These are phyloP conservation scores for Wickerhamomyces chambardii DNA, from an alignment of 805 yeast species.

Conservation along the genomic window DNA sequence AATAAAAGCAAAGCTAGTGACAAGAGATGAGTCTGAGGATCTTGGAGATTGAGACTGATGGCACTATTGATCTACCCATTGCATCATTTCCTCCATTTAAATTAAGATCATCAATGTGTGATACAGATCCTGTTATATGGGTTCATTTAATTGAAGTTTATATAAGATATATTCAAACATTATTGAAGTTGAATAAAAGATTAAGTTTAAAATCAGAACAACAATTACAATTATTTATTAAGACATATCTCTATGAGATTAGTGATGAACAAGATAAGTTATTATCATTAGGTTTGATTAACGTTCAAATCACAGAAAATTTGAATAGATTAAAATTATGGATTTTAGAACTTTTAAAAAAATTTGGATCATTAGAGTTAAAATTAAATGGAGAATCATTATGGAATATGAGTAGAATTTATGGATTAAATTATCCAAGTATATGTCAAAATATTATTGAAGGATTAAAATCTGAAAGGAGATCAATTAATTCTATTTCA, in stretches of 20 bases:
- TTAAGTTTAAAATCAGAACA: conserved; percentile 47
- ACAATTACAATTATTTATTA: conserved; percentile 47
- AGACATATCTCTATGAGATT: conserved; percentile 50
- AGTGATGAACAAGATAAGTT: conserved; percentile 51
- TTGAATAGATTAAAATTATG: conserved; percentile 34
- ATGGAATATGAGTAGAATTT: conserved; percentile 58
- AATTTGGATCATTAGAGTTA: conserved; percentile 44
- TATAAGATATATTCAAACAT: conserved; percentile 36
- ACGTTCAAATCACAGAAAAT: conserved; percentile 55
- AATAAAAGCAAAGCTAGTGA: no score
- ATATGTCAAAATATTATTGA: conserved; percentile 43
- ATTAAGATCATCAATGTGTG: conserved; percentile 67
- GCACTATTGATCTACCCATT: conserved; percentile 37
- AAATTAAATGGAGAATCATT: conserved; percentile 49
- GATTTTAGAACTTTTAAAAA: conserved; percentile 37
- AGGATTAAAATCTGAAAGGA: conserved; percentile 30
- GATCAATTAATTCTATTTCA: conserved; percentile 22
- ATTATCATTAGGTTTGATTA: conserved; percentile 63
- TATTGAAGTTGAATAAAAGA: conserved; percentile 23
- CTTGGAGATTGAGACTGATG: neutral
- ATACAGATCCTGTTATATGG: conserved; percentile 82
- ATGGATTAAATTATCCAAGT: conserved; percentile 32
- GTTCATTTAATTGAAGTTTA: conserved; percentile 61
- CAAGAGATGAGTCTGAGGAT: neutral
- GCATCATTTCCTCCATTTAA: conserved; percentile 71